Conservation (phyloP, 768 basidiomycete species). For the Cantharellus cinnabarinus region DNA sequence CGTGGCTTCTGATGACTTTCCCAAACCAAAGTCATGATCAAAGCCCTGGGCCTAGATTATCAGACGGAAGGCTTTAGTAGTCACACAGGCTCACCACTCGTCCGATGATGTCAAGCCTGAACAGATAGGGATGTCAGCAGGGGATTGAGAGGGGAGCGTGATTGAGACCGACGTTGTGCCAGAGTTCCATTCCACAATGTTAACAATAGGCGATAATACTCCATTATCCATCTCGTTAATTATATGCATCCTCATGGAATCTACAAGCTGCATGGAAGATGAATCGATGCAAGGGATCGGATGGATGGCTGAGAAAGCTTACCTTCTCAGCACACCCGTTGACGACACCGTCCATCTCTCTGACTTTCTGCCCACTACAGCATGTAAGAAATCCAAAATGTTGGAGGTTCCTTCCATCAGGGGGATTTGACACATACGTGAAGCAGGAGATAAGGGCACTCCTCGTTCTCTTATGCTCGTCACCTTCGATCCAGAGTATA, state of each 20-base stretch:
- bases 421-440: not conserved
- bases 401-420: too few relatives aligned
- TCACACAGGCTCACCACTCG: constrained; percentile 1
- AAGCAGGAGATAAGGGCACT: constrained; percentile 10
- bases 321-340: not conserved
- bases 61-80: not conserved
- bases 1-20: constrained; percentile 1
- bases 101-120: constrained; percentile 7
- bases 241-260: too few relatives aligned
- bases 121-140: too few relatives aligned
- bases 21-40: constrained; percentile 5
- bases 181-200: not conserved
- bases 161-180: not conserved
- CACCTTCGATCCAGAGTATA: constrained; percentile 17
- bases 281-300: not conserved
- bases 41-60: constrained; percentile 2
- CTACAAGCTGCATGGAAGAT: too few relatives aligned
- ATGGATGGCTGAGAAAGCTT: not conserved
- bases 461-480: constrained; percentile 14
- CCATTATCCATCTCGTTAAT: too few relatives aligned
- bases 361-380: not conserved
- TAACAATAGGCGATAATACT: not conserved
- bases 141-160: not conserved
- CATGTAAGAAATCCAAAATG: too few relatives aligned
- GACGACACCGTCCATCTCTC: not conserved